Percentiles rank a stretch among this genome's conserved stretches.
These are phyloP conservation scores for Desmodesmus armatus DNA, from an alignment of 139 green algal species.

Conservation along the genomic window DNA sequence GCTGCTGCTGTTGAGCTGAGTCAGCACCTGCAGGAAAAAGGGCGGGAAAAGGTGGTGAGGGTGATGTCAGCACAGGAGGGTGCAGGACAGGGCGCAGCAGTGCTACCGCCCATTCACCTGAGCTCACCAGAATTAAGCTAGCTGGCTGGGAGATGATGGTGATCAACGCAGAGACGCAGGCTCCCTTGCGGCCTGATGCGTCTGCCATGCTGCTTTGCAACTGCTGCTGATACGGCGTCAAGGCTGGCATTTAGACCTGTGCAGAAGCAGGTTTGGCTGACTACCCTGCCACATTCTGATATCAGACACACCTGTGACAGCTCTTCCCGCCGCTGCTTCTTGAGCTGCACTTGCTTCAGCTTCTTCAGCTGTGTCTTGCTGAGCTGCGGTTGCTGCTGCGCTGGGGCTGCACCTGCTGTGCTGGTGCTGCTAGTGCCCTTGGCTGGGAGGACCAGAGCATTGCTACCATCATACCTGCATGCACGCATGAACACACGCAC, in stretches of 20 bases:
- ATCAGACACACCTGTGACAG: conserved; percentile 47
- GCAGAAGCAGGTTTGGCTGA: no score
- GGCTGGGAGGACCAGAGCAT: conserved; percentile 58
- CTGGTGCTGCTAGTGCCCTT: not conserved
- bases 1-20: conserved; percentile 33
- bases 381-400: conserved; percentile 43
- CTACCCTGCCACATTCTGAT: not conserved
- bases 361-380: conserved; percentile 83
- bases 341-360: conserved; percentile 75
- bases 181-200: not conserved
- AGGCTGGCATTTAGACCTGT: no score
- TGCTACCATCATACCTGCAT: conserved; percentile 40
- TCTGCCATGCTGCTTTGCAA: not conserved
- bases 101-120: not conserved
- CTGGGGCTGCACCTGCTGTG: not conserved
- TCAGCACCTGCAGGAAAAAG: conserved; percentile 16
- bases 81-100: not conserved
- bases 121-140: not conserved
- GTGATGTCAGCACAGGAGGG: not conserved
- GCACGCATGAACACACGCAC: not conserved
- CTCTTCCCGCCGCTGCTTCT: conserved; percentile 70
- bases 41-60: not conserved
- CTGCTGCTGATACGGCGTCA: not conserved
- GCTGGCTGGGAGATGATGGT: not conserved
- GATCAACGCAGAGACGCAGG: not conserved